Percentiles rank a stretch among this genome's conserved stretches.
Conservation (phyloP, 2,329 filamentous ascomycete genomes). For the Botrytis deweyae region DNA sequence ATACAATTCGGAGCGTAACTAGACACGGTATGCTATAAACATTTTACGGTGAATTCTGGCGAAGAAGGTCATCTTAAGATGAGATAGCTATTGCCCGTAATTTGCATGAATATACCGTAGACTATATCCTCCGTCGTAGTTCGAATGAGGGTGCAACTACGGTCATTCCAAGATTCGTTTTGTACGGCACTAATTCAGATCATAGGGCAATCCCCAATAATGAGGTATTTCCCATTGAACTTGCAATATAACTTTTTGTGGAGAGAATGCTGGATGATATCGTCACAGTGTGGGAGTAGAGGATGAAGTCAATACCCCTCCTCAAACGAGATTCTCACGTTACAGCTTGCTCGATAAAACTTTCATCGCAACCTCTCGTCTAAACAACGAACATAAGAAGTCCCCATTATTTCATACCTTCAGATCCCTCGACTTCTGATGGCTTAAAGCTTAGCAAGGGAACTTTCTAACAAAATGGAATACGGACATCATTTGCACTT, state of each 20-base stretch:
- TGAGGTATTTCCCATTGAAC: neutral
- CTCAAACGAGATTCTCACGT: neutral
- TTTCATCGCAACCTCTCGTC: neutral
- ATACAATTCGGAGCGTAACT: neutral
- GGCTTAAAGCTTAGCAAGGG: neutral
- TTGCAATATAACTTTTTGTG: neutral
- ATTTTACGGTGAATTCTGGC: neutral
- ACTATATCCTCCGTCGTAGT: neutral
- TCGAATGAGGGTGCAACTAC: neutral
- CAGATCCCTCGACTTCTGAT: neutral
- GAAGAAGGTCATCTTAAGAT: neutral
- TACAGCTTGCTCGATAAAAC: neutral
- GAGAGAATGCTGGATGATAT: neutral
- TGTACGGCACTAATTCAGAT: too few relatives aligned
- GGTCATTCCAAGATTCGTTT: neutral
- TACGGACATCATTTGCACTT: neutral
- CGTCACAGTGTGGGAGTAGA: neutral
- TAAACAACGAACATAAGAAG: neutral
- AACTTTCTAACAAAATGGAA: neutral
- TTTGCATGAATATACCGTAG: neutral
- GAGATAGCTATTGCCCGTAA: neutral
- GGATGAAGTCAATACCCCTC: neutral
- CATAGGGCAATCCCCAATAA: neutral
- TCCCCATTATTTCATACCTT: neutral
- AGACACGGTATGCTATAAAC: neutral